Conservation (phyloP, 805 yeast genomes). For the Wickerhamiella siamensis region DNA sequence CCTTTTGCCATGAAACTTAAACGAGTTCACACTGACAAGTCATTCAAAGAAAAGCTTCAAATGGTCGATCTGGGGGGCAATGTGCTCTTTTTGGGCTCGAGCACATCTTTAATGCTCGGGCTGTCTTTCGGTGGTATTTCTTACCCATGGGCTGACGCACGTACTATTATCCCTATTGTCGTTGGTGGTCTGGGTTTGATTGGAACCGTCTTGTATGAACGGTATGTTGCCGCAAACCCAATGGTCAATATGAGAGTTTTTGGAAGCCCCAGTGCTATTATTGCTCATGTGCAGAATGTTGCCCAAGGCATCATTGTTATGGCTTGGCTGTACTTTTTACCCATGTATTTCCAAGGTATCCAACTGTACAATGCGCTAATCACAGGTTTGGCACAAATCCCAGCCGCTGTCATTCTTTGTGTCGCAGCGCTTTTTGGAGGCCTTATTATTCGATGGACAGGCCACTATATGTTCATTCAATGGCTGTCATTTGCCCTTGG, state of each 20-base stretch:
- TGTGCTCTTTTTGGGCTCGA: constrained; percentile 29
- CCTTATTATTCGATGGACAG: constrained; percentile 26
- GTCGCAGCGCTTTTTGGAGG: constrained; percentile 29
- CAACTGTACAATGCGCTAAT: constrained; percentile 29
- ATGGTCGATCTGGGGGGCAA: constrained; percentile 39
- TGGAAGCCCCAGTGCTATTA: constrained; percentile 25
- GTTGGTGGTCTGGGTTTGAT: constrained; percentile 28
- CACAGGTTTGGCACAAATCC: constrained; percentile 34
- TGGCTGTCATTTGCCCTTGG: constrained; percentile 27
- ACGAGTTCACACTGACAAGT: background rate
- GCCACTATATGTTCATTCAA: constrained; percentile 29
- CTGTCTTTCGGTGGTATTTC: constrained; percentile 42
- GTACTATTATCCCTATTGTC: constrained; percentile 35
- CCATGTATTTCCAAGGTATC: constrained; percentile 39
- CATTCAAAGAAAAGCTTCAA: constrained; percentile 25
- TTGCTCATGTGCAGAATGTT: constrained; percentile 28
- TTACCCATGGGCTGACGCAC: constrained; percentile 41
- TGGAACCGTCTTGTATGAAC: constrained; percentile 24
- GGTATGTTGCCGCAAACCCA: constrained; percentile 31
- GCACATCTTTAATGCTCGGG: constrained; percentile 34
- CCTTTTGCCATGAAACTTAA: constrained; percentile 27
- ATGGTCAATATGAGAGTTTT: constrained; percentile 33
- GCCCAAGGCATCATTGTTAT: constrained; percentile 29
- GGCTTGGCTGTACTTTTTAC: constrained; percentile 24
- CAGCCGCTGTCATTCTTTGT: constrained; percentile 30